Conservation (phyloP, 2,329 filamentous ascomycete species). For the Calonectria naviculata region DNA sequence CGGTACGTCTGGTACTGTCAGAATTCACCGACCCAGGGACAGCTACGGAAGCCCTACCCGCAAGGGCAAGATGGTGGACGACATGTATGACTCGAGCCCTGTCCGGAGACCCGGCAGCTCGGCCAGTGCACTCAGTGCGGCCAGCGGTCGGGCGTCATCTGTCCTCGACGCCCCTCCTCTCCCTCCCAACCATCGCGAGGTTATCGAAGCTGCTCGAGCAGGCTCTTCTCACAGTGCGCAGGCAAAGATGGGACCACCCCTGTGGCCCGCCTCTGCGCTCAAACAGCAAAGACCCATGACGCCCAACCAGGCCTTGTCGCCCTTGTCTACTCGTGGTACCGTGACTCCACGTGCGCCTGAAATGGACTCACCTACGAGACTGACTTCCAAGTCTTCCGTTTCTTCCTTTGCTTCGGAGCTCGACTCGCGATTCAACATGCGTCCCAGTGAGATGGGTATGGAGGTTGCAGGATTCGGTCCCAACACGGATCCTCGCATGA, state of each 20-base stretch:
- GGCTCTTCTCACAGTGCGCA: conserved; percentile 60
- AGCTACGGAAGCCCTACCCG: conserved; percentile 58
- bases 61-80: conserved; percentile 50
- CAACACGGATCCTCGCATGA: conserved; percentile 94
- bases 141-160: conserved; percentile 67
- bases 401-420: conserved; percentile 97
- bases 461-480: conserved; percentile 70
- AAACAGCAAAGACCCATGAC: conserved; percentile 67
- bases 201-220: conserved; percentile 82
- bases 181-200: conserved; percentile 84
- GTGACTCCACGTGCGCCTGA: conserved; percentile 66
- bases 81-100: conserved; percentile 50
- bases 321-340: conserved; percentile 64
- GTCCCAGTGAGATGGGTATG: conserved; percentile 65
- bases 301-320: conserved; percentile 63
- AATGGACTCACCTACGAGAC: conserved; percentile 59
- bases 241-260: conserved; percentile 83
- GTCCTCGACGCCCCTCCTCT: conserved; percentile 72
- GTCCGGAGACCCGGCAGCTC: conserved; percentile 76
- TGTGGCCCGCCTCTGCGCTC: conserved; percentile 80
- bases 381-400: conserved; percentile 77
- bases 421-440: conserved; percentile 88
- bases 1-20: conserved; percentile 54
- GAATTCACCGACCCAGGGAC: conserved; percentile 60
- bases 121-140: conserved; percentile 78